Conservation (phyloP, 495 filamentous ascomycete genomes). For the Cercophora scortea region DNA sequence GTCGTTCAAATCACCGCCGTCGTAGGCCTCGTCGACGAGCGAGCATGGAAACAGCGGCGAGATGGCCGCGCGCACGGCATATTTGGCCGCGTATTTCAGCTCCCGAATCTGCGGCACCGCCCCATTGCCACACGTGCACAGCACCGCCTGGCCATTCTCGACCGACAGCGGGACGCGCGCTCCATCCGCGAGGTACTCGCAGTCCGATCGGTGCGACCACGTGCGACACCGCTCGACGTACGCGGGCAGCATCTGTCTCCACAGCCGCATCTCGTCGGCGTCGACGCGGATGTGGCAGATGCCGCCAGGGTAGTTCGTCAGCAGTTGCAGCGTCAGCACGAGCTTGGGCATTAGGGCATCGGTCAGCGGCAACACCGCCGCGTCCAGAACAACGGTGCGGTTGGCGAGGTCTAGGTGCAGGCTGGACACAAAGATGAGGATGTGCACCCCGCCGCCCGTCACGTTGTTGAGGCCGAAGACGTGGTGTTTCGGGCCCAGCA, state of each 20-base stretch:
- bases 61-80: background rate
- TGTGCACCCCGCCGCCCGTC: conserved; percentile 22
- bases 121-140: background rate
- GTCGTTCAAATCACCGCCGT: background rate
- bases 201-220: background rate
- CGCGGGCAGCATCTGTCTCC: background rate
- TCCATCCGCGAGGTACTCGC: background rate
- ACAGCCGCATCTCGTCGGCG: background rate
- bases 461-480: conserved; percentile 30
- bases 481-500: conserved; percentile 25
- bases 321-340: background rate
- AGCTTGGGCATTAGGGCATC: conserved; percentile 5
- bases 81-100: background rate
- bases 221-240: background rate
- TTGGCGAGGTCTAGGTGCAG: conserved; percentile 34
- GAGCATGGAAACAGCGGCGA: background rate
- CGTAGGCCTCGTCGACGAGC: background rate
- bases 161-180: background rate
- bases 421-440: conserved; percentile 32
- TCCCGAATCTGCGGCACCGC: background rate
- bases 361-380: conserved; percentile 39
- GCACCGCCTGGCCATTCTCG: background rate
- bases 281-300: background rate
- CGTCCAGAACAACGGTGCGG: conserved; percentile 39
- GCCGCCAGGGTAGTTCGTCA: background rate